Conservation (phyloP, 352 stramenopile species). For the Pythium phragmitis region DNA sequence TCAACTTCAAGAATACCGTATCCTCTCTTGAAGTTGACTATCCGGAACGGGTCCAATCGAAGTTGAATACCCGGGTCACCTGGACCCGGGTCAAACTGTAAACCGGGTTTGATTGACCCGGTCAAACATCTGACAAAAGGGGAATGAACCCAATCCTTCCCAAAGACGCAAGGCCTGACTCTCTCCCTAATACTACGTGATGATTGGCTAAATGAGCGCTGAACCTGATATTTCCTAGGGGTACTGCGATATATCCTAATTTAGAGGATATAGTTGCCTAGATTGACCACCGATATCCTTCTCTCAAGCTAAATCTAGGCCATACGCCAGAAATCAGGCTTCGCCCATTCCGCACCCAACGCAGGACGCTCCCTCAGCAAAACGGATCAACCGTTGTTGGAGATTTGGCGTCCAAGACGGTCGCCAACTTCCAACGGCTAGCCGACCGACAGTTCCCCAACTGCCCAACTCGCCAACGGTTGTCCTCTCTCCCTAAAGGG, state of each 20-base stretch:
- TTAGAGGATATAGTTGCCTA: background rate
- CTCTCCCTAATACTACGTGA: background rate
- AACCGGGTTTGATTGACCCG: background rate
- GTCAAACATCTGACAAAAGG: too few relatives aligned
- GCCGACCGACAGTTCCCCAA: background rate
- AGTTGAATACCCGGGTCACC: background rate
- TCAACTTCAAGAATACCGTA: too few relatives aligned
- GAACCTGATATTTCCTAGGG: conserved; percentile 22
- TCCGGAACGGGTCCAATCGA: background rate
- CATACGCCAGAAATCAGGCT: background rate
- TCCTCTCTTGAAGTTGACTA: background rate
- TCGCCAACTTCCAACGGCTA: background rate
- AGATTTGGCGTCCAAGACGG: background rate
- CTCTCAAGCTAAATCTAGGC: conserved; percentile 7
- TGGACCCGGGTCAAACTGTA: background rate
- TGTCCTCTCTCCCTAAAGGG: background rate
- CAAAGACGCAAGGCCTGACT: background rate
- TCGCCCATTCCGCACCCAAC: conserved; percentile 11
- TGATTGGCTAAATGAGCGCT: conserved; percentile 16
- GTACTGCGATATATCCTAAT: conserved; percentile 2
- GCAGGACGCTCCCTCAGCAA: conserved; percentile 3
- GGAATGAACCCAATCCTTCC: background rate
- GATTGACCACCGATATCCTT: background rate
- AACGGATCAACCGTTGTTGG: background rate
- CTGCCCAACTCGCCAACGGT: background rate